A percentile compares a stretch with the other conserved stretches of the same genome.
These are phyloP conservation scores for Nigrospora sphaerica DNA, from an alignment of 2,329 filamentous ascomycete species.

Conservation along the genomic window DNA sequence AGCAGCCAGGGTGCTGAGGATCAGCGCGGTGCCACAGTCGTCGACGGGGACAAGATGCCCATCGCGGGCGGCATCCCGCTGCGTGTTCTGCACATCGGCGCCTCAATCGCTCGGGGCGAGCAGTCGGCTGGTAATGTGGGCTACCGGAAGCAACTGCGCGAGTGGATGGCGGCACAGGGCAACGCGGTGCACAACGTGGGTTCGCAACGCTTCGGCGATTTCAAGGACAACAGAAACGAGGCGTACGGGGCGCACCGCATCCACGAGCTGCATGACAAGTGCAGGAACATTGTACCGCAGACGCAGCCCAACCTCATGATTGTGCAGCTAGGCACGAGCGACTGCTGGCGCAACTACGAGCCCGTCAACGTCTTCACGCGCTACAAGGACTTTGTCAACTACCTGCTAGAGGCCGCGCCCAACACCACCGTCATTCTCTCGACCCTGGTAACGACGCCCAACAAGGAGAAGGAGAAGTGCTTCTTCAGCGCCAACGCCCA, in stretches of 20 bases:
- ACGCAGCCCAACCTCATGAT: conserved; percentile 22
- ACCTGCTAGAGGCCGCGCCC: conserved; percentile 11
- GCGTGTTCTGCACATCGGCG: conserved; percentile 21
- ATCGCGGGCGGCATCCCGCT: conserved; percentile 18
- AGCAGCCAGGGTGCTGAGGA: too few species aligned
- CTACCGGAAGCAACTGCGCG: conserved; percentile 19
- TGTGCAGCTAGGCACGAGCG: conserved; percentile 25
- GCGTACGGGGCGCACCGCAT: conserved; percentile 22
- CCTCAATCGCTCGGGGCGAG: conserved; percentile 19
- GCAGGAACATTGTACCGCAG: conserved; percentile 14
- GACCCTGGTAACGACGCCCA: conserved; percentile 17
- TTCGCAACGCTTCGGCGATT: conserved; percentile 18
- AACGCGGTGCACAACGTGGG: conserved; percentile 23
- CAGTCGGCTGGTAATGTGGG: conserved; percentile 14
- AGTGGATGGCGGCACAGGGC: conserved; percentile 12
- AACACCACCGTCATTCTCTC: conserved; percentile 19
- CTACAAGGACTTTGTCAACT: conserved; percentile 20
- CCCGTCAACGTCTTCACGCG: conserved; percentile 14
- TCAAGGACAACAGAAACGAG: conserved; percentile 21
- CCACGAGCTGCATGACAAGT: conserved; percentile 19
- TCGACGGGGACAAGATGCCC: background rate
- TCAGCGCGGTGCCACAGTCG: too few species aligned
- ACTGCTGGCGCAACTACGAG: conserved; percentile 19
- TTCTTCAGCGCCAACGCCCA: conserved; percentile 20
- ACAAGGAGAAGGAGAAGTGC: conserved; percentile 12